A percentile compares a stretch with the other conserved stretches of the same genome.
phyloP scores from a whole-genome alignment of 2,329 filamentous ascomycete species.

The Phoma sp. region DNA sequence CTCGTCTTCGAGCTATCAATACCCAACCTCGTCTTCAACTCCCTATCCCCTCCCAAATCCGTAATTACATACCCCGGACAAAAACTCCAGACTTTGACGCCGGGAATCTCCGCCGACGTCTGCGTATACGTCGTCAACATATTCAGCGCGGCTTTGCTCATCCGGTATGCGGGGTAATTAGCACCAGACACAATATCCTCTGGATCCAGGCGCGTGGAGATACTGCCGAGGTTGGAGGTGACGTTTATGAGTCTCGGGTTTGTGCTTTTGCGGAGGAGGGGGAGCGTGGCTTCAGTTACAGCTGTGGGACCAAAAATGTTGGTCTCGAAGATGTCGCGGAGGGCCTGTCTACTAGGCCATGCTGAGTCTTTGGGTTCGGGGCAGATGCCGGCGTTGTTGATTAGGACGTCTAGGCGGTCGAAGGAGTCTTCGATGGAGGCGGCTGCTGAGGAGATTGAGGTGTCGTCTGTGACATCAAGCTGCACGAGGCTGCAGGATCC shows the following conservation, averaged over 20 bases:
- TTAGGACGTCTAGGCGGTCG: slow-evolving; percentile 72
- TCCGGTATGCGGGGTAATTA: slow-evolving; percentile 6
- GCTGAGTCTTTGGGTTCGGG: neutral
- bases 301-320: slow-evolving; percentile 1
- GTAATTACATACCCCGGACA: slow-evolving; percentile 43
- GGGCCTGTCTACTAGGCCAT: slow-evolving; percentile 2
- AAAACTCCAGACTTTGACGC: slow-evolving; percentile 36
- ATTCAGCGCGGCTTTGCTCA: slow-evolving; percentile 41
- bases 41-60: slow-evolving; percentile 30
- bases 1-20: slow-evolving; percentile 40
- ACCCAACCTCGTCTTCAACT: slow-evolving; percentile 23
- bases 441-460: slow-evolving; percentile 42
- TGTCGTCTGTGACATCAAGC: slow-evolving; percentile 45
- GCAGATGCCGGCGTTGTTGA: slow-evolving; percentile 81
- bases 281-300: slow-evolving; percentile 11
- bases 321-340: neutral
- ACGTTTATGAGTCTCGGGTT: neutral
- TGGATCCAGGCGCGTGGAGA: neutral
- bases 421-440: slow-evolving; percentile 37
- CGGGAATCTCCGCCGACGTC: slow-evolving; percentile 44
- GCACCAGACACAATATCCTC: slow-evolving; percentile 6
- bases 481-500: slow-evolving; percentile 42
- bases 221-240: neutral
- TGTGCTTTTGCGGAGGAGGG: neutral
- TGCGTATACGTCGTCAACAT: slow-evolving; percentile 42